These are phyloP conservation scores for Paraphoma sp. DNA, from an alignment of 2,329 filamentous ascomycete genomes.

Conservation along the genomic window DNA sequence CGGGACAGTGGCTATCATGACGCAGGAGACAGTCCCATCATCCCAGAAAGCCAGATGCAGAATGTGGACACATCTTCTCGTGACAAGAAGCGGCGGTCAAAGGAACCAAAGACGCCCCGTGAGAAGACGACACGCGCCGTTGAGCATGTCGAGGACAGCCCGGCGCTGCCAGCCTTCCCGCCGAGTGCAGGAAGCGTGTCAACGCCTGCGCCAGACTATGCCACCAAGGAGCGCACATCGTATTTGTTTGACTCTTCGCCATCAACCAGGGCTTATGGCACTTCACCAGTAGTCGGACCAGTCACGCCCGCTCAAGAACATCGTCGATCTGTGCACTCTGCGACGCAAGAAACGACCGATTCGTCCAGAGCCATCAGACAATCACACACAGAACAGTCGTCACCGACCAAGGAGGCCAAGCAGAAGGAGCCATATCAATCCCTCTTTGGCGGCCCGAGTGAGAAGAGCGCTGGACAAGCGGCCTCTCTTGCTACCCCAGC, in stretches of 20 bases:
- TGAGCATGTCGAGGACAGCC: constrained; percentile 25
- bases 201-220: constrained; percentile 39
- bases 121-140: constrained; percentile 12
- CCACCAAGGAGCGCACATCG: constrained; percentile 45
- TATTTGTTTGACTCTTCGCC: constrained; percentile 47
- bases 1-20: constrained; percentile 55
- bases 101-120: constrained; percentile 28
- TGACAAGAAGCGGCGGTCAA: constrained; percentile 27
- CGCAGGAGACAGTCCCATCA: constrained; percentile 17
- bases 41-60: constrained; percentile 16
- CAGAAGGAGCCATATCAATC: constrained; percentile 37
- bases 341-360: constrained; percentile 15
- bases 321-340: constrained; percentile 11
- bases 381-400: constrained; percentile 9
- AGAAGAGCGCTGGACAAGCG: constrained; percentile 28
- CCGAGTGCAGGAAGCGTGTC: constrained; percentile 17
- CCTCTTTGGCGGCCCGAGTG: constrained; percentile 42
- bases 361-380: constrained; percentile 12
- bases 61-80: constrained; percentile 19
- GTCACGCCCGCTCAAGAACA: constrained; percentile 26
- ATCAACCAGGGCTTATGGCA: constrained; percentile 40
- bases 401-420: constrained; percentile 14
- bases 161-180: constrained; percentile 34
- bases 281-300: constrained; percentile 30
- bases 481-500: constrained; percentile 28